Evolutionary conservation across 768 basidiomycete genomes (phyloP), one percentile per base, ranked within the genome.

Genomic region (Boletellus ananiceps): DNA sequence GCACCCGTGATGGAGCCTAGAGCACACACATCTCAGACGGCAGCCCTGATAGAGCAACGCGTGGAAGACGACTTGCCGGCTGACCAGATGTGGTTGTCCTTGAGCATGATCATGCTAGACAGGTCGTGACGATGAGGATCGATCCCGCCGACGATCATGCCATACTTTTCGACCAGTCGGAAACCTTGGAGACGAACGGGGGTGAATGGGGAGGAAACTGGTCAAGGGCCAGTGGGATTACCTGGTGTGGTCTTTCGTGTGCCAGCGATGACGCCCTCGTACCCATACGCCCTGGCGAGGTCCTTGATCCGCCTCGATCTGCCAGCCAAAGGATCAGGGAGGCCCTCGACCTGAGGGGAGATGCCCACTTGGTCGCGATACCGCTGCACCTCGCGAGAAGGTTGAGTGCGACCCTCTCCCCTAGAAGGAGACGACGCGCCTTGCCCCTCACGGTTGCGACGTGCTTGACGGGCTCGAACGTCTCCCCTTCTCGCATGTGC

Each of bases 81-180:
- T 3, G 93, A 95, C 94, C 93, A 97, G 63, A 98, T 90, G 65
- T 99, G 96, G 65, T 99, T 99, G 61, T 99, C 96, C 70, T 98
- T 98, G 61, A 99, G 81, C 96, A 99, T 99, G 63, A 99, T 94
- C 96, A 99, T 98, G 65, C 88, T 90, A 25, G 90, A 93, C n/a
- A 98, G 77, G 67, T 98, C 94, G 57, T 96, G 86, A 19, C 96
- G 82, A 72, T 99, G 96, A 8, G 90, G 74, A 65, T 99, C 95
- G 59, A 97, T 87, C 6, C 96, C 96, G 15, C 96, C 96, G 13
- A 98, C 91, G 39, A 98, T 70, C 96, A 99, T 98, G 4, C 86
- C 96, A 65, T 99, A 97, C 69, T 99, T 99, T 69, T 99, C 96
- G 5, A 98, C 94, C 27, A 97, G 74, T 40, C 96, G 77, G 73